Conservation (phyloP, 805 yeast species). For the Isabelozyma heimii region DNA sequence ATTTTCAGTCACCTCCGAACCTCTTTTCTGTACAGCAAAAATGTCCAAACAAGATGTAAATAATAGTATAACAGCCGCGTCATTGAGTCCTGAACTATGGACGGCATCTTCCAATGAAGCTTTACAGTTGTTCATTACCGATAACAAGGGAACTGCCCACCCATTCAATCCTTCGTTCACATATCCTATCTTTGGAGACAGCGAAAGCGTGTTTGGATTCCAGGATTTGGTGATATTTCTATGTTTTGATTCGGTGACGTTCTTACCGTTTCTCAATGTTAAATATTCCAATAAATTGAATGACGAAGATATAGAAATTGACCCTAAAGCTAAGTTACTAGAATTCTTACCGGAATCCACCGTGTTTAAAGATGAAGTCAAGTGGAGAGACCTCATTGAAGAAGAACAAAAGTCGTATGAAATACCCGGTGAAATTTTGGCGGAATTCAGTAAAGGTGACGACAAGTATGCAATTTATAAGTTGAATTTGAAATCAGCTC, state of each 20-base stretch:
- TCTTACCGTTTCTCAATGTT: constrained; percentile 69
- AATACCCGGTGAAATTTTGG: constrained; percentile 38
- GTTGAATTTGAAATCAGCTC: constrained; percentile 37
- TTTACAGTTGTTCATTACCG: constrained; percentile 54
- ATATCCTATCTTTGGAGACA: constrained; percentile 90
- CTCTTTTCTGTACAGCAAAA: background rate
- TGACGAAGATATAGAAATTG: constrained; percentile 50
- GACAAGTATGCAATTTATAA: constrained; percentile 53
- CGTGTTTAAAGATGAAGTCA: constrained; percentile 58
- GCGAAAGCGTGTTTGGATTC: constrained; percentile 86
- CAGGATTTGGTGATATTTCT: constrained; percentile 62
- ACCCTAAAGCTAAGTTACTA: constrained; percentile 53
- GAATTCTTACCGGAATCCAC: constrained; percentile 62
- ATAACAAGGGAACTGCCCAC: constrained; percentile 53
- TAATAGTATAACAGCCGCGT: constrained; percentile 11
- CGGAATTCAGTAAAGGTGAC: constrained; percentile 27
- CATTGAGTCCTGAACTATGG: constrained; percentile 69
- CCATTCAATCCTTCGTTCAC: constrained; percentile 76
- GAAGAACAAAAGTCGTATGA: constrained; percentile 44
- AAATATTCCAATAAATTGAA: constrained; percentile 52
- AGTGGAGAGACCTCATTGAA: constrained; percentile 61
- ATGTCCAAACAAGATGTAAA: background rate
- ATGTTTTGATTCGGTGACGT: constrained; percentile 69
- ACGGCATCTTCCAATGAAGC: constrained; percentile 71
- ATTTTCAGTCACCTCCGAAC: background rate